Evolutionary conservation across 305 asterid genomes (phyloP).

Genomic region (Nicotiana rustica): DNA sequence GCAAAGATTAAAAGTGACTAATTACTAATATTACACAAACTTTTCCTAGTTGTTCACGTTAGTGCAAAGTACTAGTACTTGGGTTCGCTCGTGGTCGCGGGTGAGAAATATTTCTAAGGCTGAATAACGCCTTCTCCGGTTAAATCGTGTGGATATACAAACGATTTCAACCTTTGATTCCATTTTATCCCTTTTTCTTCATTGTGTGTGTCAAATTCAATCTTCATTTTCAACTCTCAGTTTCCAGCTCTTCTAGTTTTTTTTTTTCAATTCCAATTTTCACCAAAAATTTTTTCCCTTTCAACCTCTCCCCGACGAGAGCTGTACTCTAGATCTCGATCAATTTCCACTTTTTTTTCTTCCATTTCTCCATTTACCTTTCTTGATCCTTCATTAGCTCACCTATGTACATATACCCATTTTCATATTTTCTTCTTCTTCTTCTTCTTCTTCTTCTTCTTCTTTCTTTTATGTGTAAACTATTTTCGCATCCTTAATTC

Average conservation of each 20-base stretch:
- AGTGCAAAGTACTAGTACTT: too few relatives aligned
- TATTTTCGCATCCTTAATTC: not conserved
- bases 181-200: too few relatives aligned
- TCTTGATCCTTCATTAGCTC: not conserved
- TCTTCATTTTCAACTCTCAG: not conserved
- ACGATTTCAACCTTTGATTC: too few relatives aligned
- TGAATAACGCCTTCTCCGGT: too few relatives aligned
- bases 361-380: not conserved
- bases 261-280: not conserved
- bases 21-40: too few relatives aligned
- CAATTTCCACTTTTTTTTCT: not conserved
- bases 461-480: too few relatives aligned
- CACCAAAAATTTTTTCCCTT: not conserved
- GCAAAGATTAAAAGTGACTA: too few relatives aligned
- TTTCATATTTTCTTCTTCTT: not conserved
- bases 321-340: not conserved
- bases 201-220: conserved; percentile 6
- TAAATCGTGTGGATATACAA: too few relatives aligned
- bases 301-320: not conserved
- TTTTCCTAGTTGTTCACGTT: too few relatives aligned
- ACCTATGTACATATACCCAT: not conserved
- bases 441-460: too few relatives aligned
- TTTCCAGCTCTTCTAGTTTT: not conserved
- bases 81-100: too few relatives aligned
- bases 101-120: too few relatives aligned